These are phyloP conservation scores for Dothideomycetes sp. DNA, from an alignment of 2,329 filamentous ascomycete species.

Conservation along the genomic window DNA sequence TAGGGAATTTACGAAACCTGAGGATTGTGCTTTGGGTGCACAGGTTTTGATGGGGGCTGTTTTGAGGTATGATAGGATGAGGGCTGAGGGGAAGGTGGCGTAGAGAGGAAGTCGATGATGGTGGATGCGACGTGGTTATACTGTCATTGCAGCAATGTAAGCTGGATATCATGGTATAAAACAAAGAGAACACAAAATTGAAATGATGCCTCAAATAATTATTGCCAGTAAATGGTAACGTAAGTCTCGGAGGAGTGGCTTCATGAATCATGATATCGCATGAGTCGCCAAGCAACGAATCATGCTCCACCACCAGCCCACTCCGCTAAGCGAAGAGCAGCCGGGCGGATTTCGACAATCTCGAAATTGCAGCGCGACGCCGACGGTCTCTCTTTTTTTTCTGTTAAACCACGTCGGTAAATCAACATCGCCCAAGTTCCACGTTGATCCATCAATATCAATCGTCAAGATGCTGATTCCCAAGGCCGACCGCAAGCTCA, in stretches of 20 bases:
- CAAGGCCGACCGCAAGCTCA: constrained; percentile 99
- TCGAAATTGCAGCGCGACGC: constrained; percentile 1
- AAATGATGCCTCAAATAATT: too few relatives aligned
- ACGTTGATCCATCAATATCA: constrained; percentile 17
- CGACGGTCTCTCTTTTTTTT: constrained; percentile 7
- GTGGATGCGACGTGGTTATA: too few relatives aligned
- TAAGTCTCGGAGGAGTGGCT: too few relatives aligned
- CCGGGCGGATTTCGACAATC: neutral
- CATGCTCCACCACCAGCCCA: too few relatives aligned
- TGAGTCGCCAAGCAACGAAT: constrained; percentile 1
- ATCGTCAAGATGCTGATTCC: constrained; percentile 69
- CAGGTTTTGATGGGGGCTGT: constrained; percentile 45
- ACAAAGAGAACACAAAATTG: too few relatives aligned
- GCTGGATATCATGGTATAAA: too few relatives aligned
- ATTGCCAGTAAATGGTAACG: too few relatives aligned
- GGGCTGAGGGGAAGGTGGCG: constrained; percentile 24
- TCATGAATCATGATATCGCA: too few relatives aligned
- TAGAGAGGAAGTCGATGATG: neutral
- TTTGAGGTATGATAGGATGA: constrained; percentile 39
- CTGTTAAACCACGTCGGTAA: constrained; percentile 10
- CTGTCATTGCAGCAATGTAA: too few relatives aligned
- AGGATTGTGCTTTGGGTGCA: constrained; percentile 38
- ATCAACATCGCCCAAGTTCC: constrained; percentile 15
- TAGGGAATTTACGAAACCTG: constrained; percentile 35
- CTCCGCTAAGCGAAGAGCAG: constrained; percentile 3